A percentile compares a stretch with the other conserved stretches of the same genome.
These are phyloP conservation scores for Eimeria acervulina DNA, from an alignment of 169 alveolate genomes.

Conservation along the genomic window DNA sequence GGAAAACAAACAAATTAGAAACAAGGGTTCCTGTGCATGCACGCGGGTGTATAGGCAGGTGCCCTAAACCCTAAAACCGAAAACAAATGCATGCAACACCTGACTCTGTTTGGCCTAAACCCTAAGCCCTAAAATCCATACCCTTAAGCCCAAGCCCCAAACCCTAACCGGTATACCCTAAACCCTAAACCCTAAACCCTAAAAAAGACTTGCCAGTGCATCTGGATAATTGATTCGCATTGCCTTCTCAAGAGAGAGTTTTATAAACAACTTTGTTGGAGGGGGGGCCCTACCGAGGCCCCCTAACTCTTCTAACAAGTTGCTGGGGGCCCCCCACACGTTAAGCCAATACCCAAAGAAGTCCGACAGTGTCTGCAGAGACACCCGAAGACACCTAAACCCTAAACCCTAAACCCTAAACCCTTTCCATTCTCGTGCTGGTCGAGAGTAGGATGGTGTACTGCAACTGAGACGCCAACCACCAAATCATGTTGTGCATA, in stretches of 20 bases:
- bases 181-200: slow-evolving; percentile 50
- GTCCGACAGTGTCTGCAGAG: slow-evolving; percentile 42
- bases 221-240: slow-evolving; percentile 59
- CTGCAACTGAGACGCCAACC: too few relatives aligned
- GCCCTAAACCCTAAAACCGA: not conserved
- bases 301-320: slow-evolving; percentile 51
- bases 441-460: too few relatives aligned
- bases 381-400: not conserved
- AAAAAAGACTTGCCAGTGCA: not conserved
- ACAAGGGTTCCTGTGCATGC: too few relatives aligned
- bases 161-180: slow-evolving; percentile 28
- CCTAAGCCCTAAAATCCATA: not conserved
- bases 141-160: not conserved
- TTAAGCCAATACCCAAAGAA: slow-evolving; percentile 75
- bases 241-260: slow-evolving; percentile 59
- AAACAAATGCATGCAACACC: not conserved
- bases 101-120: not conserved
- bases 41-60: not conserved
- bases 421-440: too few relatives aligned
- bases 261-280: not conserved
- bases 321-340: slow-evolving; percentile 58
- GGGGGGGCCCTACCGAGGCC: slow-evolving; percentile 45
- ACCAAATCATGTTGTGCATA: too few relatives aligned
- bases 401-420: not conserved
- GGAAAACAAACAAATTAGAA: too few relatives aligned